Evolutionary conservation across 805 yeast species (phyloP), one percentile per base, ranked within the genome.

Genomic region (Metschnikowia lochheadii): DNA sequence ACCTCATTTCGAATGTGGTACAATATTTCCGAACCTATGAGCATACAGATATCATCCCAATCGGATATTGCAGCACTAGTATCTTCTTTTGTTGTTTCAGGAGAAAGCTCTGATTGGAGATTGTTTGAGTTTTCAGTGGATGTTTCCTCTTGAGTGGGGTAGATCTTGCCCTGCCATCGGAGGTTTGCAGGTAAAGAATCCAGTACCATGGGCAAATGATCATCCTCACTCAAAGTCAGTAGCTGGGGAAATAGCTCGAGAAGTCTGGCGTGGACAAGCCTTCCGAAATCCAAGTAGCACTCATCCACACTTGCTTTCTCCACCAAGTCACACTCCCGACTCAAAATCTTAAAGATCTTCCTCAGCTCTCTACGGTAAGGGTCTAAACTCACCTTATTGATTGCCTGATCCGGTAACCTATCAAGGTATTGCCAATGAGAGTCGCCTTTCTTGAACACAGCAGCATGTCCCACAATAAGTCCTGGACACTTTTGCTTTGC

Each of bases 251-350:
- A 78, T 2, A 66, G 36, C 11, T 67, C 68, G 2, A 75, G 42
- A 10, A 83, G 65, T 46, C 63, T 68, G 1, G 63, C 51, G 57
- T 79, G 76, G 0, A 89, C 80, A 21, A 80, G 57, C 36, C 86
- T 70, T 0, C 97, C 96, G 38, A 94, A 65, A 67, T 94, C 97
- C 57, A 94, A 56, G 63, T 86, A 94, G 44, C 90, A 84, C 68
- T 94, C 99, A 68, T 94, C 99, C 17, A 91, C 94, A 68, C 97
- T 89, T 0, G 97, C 98, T 68, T 91, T 91, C 65, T 94, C 96
- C 0, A 89, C 89, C 14, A 77, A 58, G 50, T 81, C 85, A 62
- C 92, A 87, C 52, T 76, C 73, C 6, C 70, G 63, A 49, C 78
- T 78, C 59, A 94, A 77, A 0, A 92, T 69, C 34, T 80, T 73